A percentile compares a stretch with the other conserved stretches of the same genome.
These are phyloP conservation scores for Pseudozyma thailandica DNA, from an alignment of 1,284 basidiomycete genomes.

Conservation along the genomic window DNA sequence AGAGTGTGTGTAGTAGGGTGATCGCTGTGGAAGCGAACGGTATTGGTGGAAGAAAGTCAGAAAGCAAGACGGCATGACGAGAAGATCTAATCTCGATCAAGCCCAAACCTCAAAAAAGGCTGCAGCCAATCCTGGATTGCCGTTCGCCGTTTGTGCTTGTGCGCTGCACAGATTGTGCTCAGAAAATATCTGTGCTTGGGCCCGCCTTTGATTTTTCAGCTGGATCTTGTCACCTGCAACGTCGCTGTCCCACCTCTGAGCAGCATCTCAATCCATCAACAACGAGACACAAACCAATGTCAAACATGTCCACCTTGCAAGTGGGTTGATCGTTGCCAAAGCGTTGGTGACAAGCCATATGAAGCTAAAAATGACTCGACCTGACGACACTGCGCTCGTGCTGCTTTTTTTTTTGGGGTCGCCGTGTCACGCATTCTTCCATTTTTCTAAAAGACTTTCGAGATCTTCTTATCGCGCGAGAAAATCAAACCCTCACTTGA, in stretches of 20 bases:
- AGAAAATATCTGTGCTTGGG: too few species aligned
- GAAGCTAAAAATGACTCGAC: constrained; percentile 31
- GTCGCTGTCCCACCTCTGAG: too few species aligned
- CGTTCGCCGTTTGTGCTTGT: too few species aligned
- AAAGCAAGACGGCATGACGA: too few species aligned
- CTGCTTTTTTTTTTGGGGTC: constrained; percentile 9
- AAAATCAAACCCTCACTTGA: background rate
- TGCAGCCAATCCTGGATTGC: too few species aligned
- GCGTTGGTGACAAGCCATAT: background rate
- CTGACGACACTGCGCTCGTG: constrained; percentile 9
- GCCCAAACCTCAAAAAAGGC: background rate
- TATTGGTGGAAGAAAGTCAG: background rate
- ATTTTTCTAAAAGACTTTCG: constrained; percentile 1
- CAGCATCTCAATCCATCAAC: too few species aligned
- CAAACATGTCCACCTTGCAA: background rate
- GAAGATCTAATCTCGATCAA: background rate
- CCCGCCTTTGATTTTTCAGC: too few species aligned
- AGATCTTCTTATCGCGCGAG: constrained; percentile 46
- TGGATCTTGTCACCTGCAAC: too few species aligned
- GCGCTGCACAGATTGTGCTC: too few species aligned
- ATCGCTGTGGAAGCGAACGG: background rate
- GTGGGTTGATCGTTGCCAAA: background rate
- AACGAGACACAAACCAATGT: too few species aligned
- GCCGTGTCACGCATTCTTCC: background rate
- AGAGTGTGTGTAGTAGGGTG: too few species aligned